phyloP scores from a whole-genome alignment of 2,329 filamentous ascomycete genomes.

The Neocatenulostroma microsporum region DNA sequence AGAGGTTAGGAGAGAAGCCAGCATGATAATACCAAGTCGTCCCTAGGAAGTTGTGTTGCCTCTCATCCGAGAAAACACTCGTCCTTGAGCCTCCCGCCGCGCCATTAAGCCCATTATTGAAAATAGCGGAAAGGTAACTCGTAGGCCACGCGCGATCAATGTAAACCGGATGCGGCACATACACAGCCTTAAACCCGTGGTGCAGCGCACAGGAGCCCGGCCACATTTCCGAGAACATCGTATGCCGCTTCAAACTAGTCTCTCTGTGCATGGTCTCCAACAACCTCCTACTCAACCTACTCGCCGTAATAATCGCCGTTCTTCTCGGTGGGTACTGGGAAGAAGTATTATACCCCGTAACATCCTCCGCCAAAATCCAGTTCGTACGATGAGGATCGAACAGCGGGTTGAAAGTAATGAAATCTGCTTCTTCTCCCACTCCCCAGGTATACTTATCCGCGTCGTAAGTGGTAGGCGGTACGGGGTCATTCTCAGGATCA shows the following conservation, averaged over 20 bases:
- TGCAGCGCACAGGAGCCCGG: slow-evolving; percentile 63
- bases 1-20: slow-evolving; percentile 46
- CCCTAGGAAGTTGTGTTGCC: slow-evolving; percentile 48
- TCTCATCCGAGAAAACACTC: slow-evolving; percentile 43
- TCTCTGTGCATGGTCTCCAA: slow-evolving; percentile 68
- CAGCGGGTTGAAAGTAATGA: slow-evolving; percentile 70
- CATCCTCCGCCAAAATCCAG: slow-evolving; percentile 64
- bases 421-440: slow-evolving; percentile 62
- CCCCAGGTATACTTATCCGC: slow-evolving; percentile 55
- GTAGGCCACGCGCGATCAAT: slow-evolving; percentile 51
- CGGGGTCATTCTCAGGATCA: slow-evolving; percentile 41
- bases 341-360: slow-evolving; percentile 57
- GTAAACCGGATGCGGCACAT: slow-evolving; percentile 51
- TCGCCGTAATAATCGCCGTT: slow-evolving; percentile 63
- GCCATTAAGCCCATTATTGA: slow-evolving; percentile 49
- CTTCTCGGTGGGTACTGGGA: slow-evolving; percentile 55
- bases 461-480: slow-evolving; percentile 50
- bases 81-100: slow-evolving; percentile 43
- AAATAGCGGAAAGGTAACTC: slow-evolving; percentile 46
- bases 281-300: slow-evolving; percentile 58
- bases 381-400: slow-evolving; percentile 64
- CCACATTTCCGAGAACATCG: slow-evolving; percentile 76
- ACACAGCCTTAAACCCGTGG: slow-evolving; percentile 70
- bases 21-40: slow-evolving; percentile 50
- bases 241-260: slow-evolving; percentile 58